These are phyloP conservation scores for Globisporangium rhizosaccharum DNA, from an alignment of 352 stramenopile species.

Conservation along the genomic window DNA sequence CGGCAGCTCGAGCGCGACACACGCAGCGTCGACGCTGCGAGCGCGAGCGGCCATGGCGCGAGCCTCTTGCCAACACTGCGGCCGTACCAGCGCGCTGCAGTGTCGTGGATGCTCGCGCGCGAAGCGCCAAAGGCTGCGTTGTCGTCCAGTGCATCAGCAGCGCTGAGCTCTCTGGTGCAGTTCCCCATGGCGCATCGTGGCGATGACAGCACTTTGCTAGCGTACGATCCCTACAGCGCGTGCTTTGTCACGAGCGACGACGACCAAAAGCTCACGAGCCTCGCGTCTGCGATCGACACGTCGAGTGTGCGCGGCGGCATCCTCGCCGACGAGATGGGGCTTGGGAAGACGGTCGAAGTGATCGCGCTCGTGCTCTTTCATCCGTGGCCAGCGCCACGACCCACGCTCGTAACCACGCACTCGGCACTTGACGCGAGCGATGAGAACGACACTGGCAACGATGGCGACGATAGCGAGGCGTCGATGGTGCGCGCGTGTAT, in stretches of 20 bases:
- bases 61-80: conserved; percentile 85
- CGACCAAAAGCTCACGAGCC: not conserved
- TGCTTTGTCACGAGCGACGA: conserved; percentile 13
- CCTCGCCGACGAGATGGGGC: conserved; percentile 91
- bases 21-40: conserved; percentile 17
- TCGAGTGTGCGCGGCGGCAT: conserved; percentile 67
- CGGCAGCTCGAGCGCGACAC: conserved; percentile 29
- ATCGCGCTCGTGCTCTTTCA: conserved; percentile 51
- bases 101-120: conserved; percentile 92
- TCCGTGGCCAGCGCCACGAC: conserved; percentile 9
- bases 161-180: conserved; percentile 14
- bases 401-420: conserved; percentile 46
- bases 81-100: conserved; percentile 95
- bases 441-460: not conserved
- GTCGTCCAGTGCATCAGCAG: not conserved
- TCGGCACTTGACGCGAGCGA: conserved; percentile 1
- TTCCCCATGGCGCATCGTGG: not conserved
- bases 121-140: conserved; percentile 44
- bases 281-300: not conserved
- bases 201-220: not conserved
- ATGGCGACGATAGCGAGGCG: not conserved
- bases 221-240: conserved; percentile 38
- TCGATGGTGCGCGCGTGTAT: conserved; percentile 30
- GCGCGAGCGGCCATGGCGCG: not conserved
- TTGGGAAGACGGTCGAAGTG: conserved; percentile 86